Evolutionary conservation across 805 yeast genomes (phyloP).

Genomic region (Kazachstania africana): DNA sequence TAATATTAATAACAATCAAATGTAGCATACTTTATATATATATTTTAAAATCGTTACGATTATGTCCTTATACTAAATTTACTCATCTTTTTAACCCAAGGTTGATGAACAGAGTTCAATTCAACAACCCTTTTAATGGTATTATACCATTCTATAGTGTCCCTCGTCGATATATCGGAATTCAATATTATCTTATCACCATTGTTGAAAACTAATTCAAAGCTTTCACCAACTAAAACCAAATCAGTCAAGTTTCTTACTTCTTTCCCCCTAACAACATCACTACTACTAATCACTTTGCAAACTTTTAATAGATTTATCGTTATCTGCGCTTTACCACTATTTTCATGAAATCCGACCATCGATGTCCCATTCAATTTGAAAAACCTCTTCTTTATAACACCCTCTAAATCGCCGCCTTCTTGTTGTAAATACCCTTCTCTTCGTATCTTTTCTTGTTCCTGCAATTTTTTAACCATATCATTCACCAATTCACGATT

Average conservation of each 20-base stretch:
- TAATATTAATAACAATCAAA: constrained; percentile 1
- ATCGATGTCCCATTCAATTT: constrained; percentile 60
- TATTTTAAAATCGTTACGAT: not conserved
- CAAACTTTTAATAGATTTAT: constrained; percentile 64
- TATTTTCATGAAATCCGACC: constrained; percentile 62
- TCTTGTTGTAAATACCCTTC: constrained; percentile 77
- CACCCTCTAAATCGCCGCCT: constrained; percentile 73
- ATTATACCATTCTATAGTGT: constrained; percentile 55
- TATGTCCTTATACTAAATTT: not conserved
- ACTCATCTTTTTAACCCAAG: constrained; percentile 47
- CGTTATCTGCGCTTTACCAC: constrained; percentile 59
- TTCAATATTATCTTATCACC: constrained; percentile 77
- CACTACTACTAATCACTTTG: constrained; percentile 27
- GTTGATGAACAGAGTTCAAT: constrained; percentile 46
- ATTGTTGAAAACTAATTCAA: constrained; percentile 62
- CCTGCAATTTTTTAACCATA: constrained; percentile 29
- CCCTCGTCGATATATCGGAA: constrained; percentile 52
- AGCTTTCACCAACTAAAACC: constrained; percentile 55
- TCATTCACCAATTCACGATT: constrained; percentile 46
- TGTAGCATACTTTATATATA: not conserved
- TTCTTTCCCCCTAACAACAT: constrained; percentile 12
- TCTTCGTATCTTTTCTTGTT: constrained; percentile 25
- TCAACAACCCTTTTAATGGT: constrained; percentile 45
- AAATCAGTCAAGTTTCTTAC: constrained; percentile 71
- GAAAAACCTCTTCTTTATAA: constrained; percentile 64